Evolutionary conservation across 306 rosid genomes (phyloP), one percentile per base, ranked within the genome.

Genomic region (Cyamopsis tetragonoloba): DNA sequence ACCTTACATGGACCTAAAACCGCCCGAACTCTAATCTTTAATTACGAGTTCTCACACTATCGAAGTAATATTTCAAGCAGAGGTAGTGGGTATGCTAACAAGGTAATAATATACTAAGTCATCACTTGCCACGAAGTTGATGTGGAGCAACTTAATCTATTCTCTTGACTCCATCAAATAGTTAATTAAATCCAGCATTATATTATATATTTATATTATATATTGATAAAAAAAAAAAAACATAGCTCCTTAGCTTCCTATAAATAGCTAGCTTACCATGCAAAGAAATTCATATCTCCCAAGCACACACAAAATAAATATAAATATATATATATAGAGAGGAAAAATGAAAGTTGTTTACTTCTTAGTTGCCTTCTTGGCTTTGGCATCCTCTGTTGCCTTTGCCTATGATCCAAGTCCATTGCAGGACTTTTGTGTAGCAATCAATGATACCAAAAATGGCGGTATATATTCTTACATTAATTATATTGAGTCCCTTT

Each of bases 391-490:
- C 26, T 77, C 72, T 9, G 5, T 48, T 59, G 58, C 44, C 71
- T 71, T 55, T 57, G 78, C 82, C 38, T 77, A 65, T 65, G 81
- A 77, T 13, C 81, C 81, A 0, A 71, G 77, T 70, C 77, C 77
- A 10, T 23, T 77, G 2, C 81, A 77, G 57, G 81, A 77, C 56
- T 64, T 77, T 2, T 77, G 81, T 71, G 77, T 77, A 2, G 77
- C 73, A 27, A 57, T 71, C 62, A 57, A 71, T 65, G 82, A 77
- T 11, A 65, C 74, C 43, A 71, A 57, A 48, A 57, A 1, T 58
- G 82, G 78, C 35, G 82, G 81, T 77, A 63, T 20, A 26, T 41
- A 48, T 17, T 12, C 19, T 37, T 30, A 19, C 5, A 17, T 43
- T 2, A 30, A 13, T 13, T 19, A n/a, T 72, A n/a, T n/a, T n/a